Conservation (phyloP, 768 basidiomycete species). For the Tephrocybe sp. region DNA sequence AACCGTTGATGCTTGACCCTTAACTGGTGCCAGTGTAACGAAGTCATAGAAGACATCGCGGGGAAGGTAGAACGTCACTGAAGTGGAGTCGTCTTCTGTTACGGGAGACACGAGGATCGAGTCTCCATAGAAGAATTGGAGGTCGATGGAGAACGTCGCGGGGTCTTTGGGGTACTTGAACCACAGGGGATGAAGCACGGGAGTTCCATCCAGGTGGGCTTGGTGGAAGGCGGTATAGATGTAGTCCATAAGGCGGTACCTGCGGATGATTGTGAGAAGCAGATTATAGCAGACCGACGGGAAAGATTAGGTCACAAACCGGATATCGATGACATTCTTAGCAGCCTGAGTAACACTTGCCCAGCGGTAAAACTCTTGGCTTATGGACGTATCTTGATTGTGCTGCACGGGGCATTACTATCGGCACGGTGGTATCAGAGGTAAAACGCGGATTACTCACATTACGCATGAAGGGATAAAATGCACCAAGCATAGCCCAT, state of each 20-base stretch:
- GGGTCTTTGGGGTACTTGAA: conserved; percentile 67
- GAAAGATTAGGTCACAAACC: conserved; percentile 37
- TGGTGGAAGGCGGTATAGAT: conserved; percentile 70
- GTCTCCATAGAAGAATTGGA: conserved; percentile 70
- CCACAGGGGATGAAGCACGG: conserved; percentile 64
- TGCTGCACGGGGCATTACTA: conserved; percentile 36
- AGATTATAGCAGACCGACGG: neutral
- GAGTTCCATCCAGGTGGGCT: conserved; percentile 57
- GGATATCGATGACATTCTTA: conserved; percentile 57
- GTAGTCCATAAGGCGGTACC: conserved; percentile 71
- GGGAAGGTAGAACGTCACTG: conserved; percentile 63
- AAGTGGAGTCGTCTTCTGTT: conserved; percentile 57
- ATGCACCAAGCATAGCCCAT: conserved; percentile 78
- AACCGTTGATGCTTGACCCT: conserved; percentile 45
- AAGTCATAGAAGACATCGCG: conserved; percentile 69
- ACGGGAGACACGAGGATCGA: conserved; percentile 72
- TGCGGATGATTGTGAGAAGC: conserved; percentile 19
- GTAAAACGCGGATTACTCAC: conserved; percentile 33
- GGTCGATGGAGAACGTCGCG: conserved; percentile 58
- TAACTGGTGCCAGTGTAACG: conserved; percentile 44
- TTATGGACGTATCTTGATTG: conserved; percentile 48
- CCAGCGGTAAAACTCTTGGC: conserved; percentile 74
- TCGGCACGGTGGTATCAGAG: neutral
- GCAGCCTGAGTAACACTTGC: conserved; percentile 56
- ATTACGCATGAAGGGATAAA: conserved; percentile 81